Evolutionary conservation across 176 grass and related monocot genomes (phyloP).

Genomic region (Tuctoria greenei): DNA sequence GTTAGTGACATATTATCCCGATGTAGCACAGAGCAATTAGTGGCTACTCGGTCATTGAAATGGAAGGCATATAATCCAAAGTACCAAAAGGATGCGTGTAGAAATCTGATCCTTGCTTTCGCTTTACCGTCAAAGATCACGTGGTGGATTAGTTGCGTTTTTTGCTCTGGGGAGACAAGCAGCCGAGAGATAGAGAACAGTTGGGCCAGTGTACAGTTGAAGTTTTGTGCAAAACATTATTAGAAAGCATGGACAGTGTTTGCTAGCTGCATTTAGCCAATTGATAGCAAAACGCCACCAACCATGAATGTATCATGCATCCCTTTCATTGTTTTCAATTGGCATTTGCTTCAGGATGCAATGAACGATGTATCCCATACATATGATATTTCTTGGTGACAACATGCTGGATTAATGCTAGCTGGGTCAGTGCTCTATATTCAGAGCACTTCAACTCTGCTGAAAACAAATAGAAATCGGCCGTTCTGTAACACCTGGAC

Average conservation of each 20-base stretch:
- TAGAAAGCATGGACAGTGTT: constrained; percentile 11
- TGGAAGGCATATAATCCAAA: constrained; percentile 5
- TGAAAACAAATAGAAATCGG: too few species aligned
- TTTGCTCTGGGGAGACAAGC: constrained; percentile 1
- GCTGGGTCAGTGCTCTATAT: too few species aligned
- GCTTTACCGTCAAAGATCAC: not conserved
- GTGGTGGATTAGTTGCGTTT: constrained; percentile 14
- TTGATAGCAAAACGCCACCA: constrained; percentile 41
- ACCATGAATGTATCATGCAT: constrained; percentile 25
- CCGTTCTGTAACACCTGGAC: not conserved
- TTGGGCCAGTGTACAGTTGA: constrained; percentile 8
- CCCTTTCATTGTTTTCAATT: constrained; percentile 16
- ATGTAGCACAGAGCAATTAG: not conserved
- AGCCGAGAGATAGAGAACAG: not conserved
- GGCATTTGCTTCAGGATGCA: constrained; percentile 9
- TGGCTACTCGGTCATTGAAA: not conserved
- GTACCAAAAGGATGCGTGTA: not conserved
- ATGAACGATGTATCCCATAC: not conserved
- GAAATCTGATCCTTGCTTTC: not conserved
- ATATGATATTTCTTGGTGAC: too few species aligned
- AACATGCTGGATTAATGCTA: too few species aligned
- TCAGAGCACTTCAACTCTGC: too few species aligned
- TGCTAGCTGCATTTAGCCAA: constrained; percentile 36
- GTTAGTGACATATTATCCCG: constrained; percentile 4
- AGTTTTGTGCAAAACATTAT: constrained; percentile 29